phyloP scores from a whole-genome alignment of 2,329 filamentous ascomycete species.

The Monosporascus sp. region DNA sequence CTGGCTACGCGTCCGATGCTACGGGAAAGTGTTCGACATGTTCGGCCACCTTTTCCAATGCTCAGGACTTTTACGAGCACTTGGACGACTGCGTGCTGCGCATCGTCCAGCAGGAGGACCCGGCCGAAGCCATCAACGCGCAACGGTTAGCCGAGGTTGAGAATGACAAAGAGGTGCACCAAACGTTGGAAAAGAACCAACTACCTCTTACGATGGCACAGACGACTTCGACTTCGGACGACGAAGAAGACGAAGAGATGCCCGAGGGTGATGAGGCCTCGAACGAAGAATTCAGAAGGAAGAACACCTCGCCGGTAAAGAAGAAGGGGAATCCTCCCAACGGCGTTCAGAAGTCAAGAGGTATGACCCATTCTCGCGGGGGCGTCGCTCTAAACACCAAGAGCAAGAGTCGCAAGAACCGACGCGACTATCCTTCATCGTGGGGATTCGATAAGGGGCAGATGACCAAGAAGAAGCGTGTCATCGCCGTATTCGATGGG shows the following conservation, averaged over 20 bases:
- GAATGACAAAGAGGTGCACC: slow-evolving; percentile 56
- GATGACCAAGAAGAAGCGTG: slow-evolving; percentile 98
- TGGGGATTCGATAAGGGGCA: slow-evolving; percentile 91
- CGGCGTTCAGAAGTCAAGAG: slow-evolving; percentile 61
- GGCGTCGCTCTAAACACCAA: slow-evolving; percentile 55
- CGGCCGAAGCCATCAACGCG: slow-evolving; percentile 63
- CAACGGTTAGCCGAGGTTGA: slow-evolving; percentile 61
- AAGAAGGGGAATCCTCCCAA: slow-evolving; percentile 54
- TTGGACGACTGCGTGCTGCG: slow-evolving; percentile 71
- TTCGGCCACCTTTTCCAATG: slow-evolving; percentile 81
- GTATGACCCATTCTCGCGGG: slow-evolving; percentile 73
- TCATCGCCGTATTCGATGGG: slow-evolving; percentile 89
- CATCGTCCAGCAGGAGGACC: slow-evolving; percentile 68
- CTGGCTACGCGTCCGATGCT: slow-evolving; percentile 67
- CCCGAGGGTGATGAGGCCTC: slow-evolving; percentile 55
- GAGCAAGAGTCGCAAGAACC: slow-evolving; percentile 74
- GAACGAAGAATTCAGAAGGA: slow-evolving; percentile 51
- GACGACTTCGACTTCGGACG: slow-evolving; percentile 26
- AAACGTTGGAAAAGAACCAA: slow-evolving; percentile 60
- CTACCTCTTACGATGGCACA: slow-evolving; percentile 41
- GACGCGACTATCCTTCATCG: slow-evolving; percentile 85
- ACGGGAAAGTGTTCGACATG: slow-evolving; percentile 96
- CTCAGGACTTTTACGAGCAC: slow-evolving; percentile 98
- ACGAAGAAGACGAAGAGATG: slow-evolving; percentile 54
- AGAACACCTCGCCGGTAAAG: slow-evolving; percentile 45